Conservation (phyloP, 2,329 filamentous ascomycete genomes). For the Parastagonospora avenae region DNA sequence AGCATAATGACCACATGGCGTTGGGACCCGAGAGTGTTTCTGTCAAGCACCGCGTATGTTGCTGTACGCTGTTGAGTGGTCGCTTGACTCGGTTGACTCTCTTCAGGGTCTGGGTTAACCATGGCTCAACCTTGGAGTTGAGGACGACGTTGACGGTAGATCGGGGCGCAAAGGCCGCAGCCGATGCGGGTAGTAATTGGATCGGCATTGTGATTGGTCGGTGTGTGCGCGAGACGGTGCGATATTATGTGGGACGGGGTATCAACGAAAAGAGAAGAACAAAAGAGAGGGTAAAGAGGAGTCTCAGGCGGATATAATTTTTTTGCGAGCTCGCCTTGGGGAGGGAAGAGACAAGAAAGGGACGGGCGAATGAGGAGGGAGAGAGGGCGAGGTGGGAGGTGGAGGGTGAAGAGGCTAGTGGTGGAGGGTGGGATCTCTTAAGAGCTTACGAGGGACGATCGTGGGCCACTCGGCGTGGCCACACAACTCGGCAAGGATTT, state of each 20-base stretch:
- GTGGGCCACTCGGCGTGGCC: constrained; percentile 42
- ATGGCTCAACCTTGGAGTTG: constrained; percentile 88
- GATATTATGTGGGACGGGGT: constrained; percentile 44
- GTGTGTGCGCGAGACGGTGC: constrained; percentile 35
- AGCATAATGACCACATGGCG: constrained; percentile 93
- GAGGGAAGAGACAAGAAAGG: constrained; percentile 44
- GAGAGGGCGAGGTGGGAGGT: constrained; percentile 51
- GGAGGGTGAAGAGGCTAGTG: constrained; percentile 48
- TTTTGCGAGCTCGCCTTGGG: constrained; percentile 45
- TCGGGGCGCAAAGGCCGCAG: constrained; percentile 92
- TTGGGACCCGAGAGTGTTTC: constrained; percentile 88
- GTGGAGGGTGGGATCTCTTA: constrained; percentile 46
- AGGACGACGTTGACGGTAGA: constrained; percentile 94
- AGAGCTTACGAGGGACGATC: constrained; percentile 43
- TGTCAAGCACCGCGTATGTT: constrained; percentile 93
- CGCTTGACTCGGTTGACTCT: constrained; percentile 96
- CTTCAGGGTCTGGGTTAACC: constrained; percentile 96
- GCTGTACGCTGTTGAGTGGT: constrained; percentile 92
- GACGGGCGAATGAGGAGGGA: constrained; percentile 48
- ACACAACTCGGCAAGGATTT: constrained; percentile 41
- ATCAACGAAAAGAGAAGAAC: constrained; percentile 41
- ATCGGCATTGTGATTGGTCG: constrained; percentile 71
- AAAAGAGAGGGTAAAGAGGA: constrained; percentile 39
- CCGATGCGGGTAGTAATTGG: constrained; percentile 91
- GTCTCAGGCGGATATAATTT: constrained; percentile 45